Evolutionary conservation across 73 alveolate species (phyloP), one percentile per base, ranked within the genome.

Genomic region (Paramecium pentaurelia): DNA sequence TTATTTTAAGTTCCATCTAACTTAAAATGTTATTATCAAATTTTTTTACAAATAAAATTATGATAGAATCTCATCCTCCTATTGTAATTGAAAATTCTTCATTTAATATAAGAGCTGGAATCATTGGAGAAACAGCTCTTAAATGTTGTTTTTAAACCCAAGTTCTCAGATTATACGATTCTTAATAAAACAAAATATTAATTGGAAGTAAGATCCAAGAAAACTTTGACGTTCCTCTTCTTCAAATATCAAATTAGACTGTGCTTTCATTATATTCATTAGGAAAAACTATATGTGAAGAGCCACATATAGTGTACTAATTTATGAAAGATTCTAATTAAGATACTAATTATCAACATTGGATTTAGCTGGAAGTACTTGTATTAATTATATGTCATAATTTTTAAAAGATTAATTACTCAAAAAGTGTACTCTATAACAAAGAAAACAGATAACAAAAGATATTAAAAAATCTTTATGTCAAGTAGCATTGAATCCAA

Each of bases 131-230:
- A 83, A 98, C 97, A 58, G 97, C 98, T 14, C 99, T 99, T n/a
- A 96, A 98, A 71, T 94, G 96, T 7, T 97, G 96, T 93, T 98
- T 99, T 97, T 99, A 99, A 11, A 88, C 99, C 95, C 90, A 97
- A 40, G 98, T 98, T 54, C 99, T 99, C 27, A 98, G 97, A 96
- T 97, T 97, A 95, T 98, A 97, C 34, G 99, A 99, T 47, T 95
- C 95, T 71, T 98, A 97, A 77, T 95, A 98, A 93, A 97, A 97
- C 90, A 99, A 96, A 85, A 95, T 96, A 70, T 97, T 97, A 93
- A 97, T 98, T 83, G 99, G 99, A 54, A 97, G 96, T 32, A 99
- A 98, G 86, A 99, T 99, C n/a, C 98, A 98, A 92, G 93, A 99
- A 96, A 94, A 96, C 84, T 98, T 96, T 98, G 93, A 95, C 86